Base-by-base conservation (phyloP, 2,329 filamentous ascomycete genomes). In the Arthrobotrys pseudoclavata region DNA sequence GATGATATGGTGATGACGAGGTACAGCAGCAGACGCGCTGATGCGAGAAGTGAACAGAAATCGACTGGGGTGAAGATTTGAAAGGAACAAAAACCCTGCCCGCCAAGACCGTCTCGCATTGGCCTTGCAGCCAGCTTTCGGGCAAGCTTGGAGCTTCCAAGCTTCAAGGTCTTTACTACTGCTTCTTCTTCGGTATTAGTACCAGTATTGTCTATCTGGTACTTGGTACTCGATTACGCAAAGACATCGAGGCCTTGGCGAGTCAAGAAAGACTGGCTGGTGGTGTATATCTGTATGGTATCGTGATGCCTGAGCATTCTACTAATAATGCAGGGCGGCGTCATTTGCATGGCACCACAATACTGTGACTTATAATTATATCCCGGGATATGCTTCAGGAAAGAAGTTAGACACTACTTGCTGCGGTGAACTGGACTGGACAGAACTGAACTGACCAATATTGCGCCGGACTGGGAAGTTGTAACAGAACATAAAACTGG, bases 81-180 rank as follows among this genome's bases (percentile, higher is more conserved):
- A 53, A n/a, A n/a, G 50, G 50, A 42, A 40, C 9, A 60, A 60
- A 60, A 45, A 45, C 55, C 34, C 55, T 60, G 31, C 34, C 55
- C 20, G 55, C 55, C 55, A 60, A 60, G 55, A 40, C 55, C 22
- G 18, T 9, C 55, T 60, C 55, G 55, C 55, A 60, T 60, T 26
- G 55, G 34, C 31, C 53, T 18, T 60, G 53, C 53, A 60, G 53
- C 31, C 34, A 18, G 15, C 13, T 10, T 31, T 20, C 13, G 40
- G n/a, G n/a, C 40, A 42, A 40, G 34, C 34, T 40, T 40, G 4
- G 34, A 40, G 34, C 34, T 40, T 31, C 7, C 29, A 31, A 31
- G 29, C 4, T 31, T 31, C 4, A 7, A 31, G 4, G 29, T 31
- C 29, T 31, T 4, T 3, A 7, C 29, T 7, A 7, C 4, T 31